phyloP scores from a whole-genome alignment of 2,329 filamentous ascomycete species.

The Onygenales sp. region DNA sequence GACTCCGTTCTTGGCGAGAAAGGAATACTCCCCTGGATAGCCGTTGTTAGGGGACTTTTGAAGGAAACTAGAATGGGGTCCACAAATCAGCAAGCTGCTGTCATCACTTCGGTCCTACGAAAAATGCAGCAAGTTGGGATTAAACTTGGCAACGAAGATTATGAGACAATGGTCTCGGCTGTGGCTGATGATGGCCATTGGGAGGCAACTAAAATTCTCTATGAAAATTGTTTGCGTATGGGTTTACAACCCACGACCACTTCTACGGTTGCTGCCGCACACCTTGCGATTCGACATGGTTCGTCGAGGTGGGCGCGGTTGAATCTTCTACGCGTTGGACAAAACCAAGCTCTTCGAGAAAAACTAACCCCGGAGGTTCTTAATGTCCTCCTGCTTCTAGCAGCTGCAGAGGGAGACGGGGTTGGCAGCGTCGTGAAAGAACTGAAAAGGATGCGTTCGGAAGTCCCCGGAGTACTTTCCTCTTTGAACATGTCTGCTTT shows the following conservation, averaged over 20 bases:
- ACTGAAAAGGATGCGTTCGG: slow-evolving; percentile 55
- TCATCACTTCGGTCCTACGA: slow-evolving; percentile 5
- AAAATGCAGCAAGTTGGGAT: slow-evolving; percentile 15
- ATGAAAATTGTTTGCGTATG: slow-evolving; percentile 43
- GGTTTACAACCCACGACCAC: slow-evolving; percentile 32
- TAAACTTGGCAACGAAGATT: slow-evolving; percentile 29
- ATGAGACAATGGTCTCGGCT: slow-evolving; percentile 49
- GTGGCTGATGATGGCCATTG: slow-evolving; percentile 52
- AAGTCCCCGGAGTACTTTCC: slow-evolving; percentile 33
- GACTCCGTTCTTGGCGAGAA: slow-evolving; percentile 18
- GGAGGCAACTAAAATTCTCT: slow-evolving; percentile 59
- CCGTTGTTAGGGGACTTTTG: slow-evolving; percentile 46
- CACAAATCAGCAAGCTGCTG: slow-evolving; percentile 7
- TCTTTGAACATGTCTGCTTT: slow-evolving; percentile 61
- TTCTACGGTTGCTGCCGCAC: slow-evolving; percentile 48
- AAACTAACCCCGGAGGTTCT: slow-evolving; percentile 49
- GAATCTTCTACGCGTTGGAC: too few relatives aligned
- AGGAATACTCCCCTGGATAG: slow-evolving; percentile 33
- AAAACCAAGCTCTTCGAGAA: slow-evolving; percentile 38
- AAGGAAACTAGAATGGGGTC: slow-evolving; percentile 38
- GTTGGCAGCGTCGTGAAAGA: slow-evolving; percentile 65
- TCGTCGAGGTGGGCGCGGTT: slow-evolving; percentile 49
- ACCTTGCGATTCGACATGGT: slow-evolving; percentile 51
- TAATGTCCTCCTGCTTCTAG: slow-evolving; percentile 68
- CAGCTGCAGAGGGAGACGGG: slow-evolving; percentile 60